Base-by-base conservation (phyloP, 306 rosid genomes). In the Hylodesmum podocarpum region DNA sequence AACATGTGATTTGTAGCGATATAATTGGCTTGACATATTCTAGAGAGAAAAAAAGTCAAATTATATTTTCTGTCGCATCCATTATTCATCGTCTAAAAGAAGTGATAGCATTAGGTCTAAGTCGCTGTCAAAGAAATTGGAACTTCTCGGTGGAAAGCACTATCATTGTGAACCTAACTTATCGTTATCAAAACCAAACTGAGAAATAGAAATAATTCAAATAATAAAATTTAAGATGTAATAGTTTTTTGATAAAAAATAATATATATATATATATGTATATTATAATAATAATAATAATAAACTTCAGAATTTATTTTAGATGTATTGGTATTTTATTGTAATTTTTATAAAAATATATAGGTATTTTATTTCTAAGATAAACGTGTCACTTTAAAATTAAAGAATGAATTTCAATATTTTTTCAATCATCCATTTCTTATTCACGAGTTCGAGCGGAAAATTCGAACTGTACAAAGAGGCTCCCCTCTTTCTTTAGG, bases 31-130 rank as follows among this genome's bases (percentile, higher is more conserved):
- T 81, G 64, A 67, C 41, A 36, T 11, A 6, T 24, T 8, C n/a
- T 29, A 3, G 2, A 13, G 3, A 8, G 14, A 33, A 15, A 25
- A 22, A 59, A 34, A 62, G 39, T 54, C 3, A 44, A n/a, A 24
- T 18, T 7, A 64, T 29, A 18, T 13, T 39, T n/a, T 34, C 2
- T 8, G 59, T 7, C 27, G 11, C 29, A 8, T 19, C 47, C 39
- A n/a, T n/a, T n/a, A n/a, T n/a, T n/a, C n/a, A n/a, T n/a, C n/a
- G 40, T 71, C 24, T 6, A 31, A 66, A 49, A 47, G 53, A 21
- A 53, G 49, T 77, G 78, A 73, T 58, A 34, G 21, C 65, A 67
- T 85, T 89, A 87, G 94, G 87, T 87, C 78, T 53, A 6, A 0
- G 87, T 89, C 89, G 11, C 47, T 34, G 49, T 83, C 86, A 37